These are phyloP conservation scores for Cladobotryum mycophilum DNA, from an alignment of 2,329 filamentous ascomycete genomes.

Conservation along the genomic window DNA sequence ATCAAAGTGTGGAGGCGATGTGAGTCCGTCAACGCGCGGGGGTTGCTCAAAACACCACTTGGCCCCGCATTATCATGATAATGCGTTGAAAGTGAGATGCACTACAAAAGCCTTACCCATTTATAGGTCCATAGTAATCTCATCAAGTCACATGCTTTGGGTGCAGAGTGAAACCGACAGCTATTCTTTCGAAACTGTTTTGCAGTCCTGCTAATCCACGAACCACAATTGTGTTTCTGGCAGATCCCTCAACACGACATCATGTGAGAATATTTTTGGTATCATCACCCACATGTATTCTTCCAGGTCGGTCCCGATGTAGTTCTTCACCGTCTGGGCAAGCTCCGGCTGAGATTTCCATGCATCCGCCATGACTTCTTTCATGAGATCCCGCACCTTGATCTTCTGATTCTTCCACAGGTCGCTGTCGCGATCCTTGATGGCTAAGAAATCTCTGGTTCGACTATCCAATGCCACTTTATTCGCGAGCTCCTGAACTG, in stretches of 20 bases:
- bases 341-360: slow-evolving; percentile 10
- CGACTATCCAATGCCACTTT: slow-evolving; percentile 2
- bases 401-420: slow-evolving; percentile 8
- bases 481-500: slow-evolving; percentile 4
- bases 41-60: too few species aligned
- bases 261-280: slow-evolving; percentile 15
- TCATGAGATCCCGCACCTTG: slow-evolving; percentile 8
- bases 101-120: too few species aligned
- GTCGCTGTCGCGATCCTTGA: background rate
- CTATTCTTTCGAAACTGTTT: too few species aligned
- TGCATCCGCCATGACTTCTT: slow-evolving; percentile 8
- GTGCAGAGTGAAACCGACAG: too few species aligned
- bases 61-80: too few species aligned
- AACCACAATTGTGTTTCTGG: slow-evolving; percentile 12
- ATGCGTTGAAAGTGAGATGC: too few species aligned
- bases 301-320: slow-evolving; percentile 12
- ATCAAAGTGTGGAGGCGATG: too few species aligned
- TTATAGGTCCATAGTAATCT: too few species aligned
- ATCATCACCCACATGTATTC: slow-evolving; percentile 15
- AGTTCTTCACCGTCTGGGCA: slow-evolving; percentile 9
- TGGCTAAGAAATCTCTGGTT: slow-evolving; percentile 1
- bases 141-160: too few species aligned
- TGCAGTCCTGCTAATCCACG: slow-evolving; percentile 6
- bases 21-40: too few species aligned
- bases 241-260: slow-evolving; percentile 4